These are phyloP conservation scores for Spergularia azorica DNA, from an alignment of 179 eudicot species.

Conservation along the genomic window DNA sequence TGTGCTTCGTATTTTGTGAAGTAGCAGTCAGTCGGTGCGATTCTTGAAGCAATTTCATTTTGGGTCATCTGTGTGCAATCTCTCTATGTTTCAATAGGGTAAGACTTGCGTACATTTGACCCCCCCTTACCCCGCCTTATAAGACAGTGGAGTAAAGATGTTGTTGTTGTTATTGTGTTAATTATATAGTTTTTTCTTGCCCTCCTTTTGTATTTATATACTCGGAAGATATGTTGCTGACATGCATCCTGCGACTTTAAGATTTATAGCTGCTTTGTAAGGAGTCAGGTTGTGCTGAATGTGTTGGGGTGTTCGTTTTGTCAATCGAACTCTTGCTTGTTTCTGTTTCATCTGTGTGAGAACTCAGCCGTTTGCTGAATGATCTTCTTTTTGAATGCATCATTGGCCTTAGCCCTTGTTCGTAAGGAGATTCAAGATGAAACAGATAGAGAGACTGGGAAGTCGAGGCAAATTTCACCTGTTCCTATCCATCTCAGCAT, in stretches of 20 bases:
- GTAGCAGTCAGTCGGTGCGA: no score
- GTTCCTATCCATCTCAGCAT: constrained; percentile 89
- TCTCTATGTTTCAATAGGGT: no score
- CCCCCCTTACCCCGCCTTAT: no score
- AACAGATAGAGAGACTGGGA: constrained; percentile 85
- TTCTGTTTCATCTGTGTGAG: background rate
- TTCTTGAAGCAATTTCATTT: no score
- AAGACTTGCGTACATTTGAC: no score
- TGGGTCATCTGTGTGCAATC: no score
- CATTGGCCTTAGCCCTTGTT: constrained; percentile 51
- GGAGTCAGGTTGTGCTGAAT: background rate
- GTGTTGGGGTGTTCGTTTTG: background rate
- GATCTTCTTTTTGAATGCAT: background rate
- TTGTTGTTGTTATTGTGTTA: no score
- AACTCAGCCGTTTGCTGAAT: constrained; percentile 10
- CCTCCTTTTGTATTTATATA: background rate
- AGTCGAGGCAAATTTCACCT: constrained; percentile 74
- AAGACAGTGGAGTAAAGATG: no score
- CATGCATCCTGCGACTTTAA: background rate
- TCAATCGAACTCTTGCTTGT: background rate
- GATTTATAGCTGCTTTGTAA: background rate
- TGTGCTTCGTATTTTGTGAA: no score
- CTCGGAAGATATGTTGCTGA: background rate
- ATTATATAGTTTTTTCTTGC: background rate
- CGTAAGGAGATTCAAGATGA: constrained; percentile 82